Evolutionary conservation across 345 rosid species (phyloP), one percentile per base, ranked within the genome.

Genomic region (Ailanthus altissimus): DNA sequence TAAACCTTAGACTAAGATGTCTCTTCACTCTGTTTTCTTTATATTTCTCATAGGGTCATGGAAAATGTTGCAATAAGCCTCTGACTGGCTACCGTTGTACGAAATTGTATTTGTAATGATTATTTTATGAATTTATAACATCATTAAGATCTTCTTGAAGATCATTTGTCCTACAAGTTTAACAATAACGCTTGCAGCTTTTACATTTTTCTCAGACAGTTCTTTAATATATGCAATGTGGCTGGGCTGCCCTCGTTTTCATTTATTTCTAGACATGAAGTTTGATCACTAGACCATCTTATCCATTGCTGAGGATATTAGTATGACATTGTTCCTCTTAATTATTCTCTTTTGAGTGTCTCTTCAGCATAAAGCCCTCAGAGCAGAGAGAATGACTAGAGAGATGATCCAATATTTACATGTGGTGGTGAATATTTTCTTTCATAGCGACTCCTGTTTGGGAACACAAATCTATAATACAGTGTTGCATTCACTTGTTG

Each of bases 291-390:
- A n/a, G 18, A 23, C 36, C 32, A 14, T 36, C 45, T 63, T 25
- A 8, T 47, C 11, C 68, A 18, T 75, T 18, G 58, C 20, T 43
- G 21, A 53, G 38, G 47, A 72, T 53, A 57, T 69, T 53, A 38
- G 36, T 18, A 43, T 53, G 54, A 23, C 21, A 28, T 68, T 74
- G 28, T 46, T 73, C 58, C 59, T 59, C 16, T 67, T 77, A 70
- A 11, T 71, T n/a, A 2, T 38, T 56, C 23, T 42, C 49, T 59
- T n/a, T 25, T 32, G 36, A 23, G 28, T 23, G 53, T 50, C 38
- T 79, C 73, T 77, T 77, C 84, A 95, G 98, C 86, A 93, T 62
- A 86, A 81, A 84, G 97, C 90, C 42, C 88, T 92, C 59, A 94
- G 97, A 77, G 77, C 83, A 66, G 99, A 89, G 84, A 97, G 93